These are phyloP conservation scores for Gynostemma pentaphyllum DNA, from an alignment of 306 rosid genomes.

Conservation along the genomic window DNA sequence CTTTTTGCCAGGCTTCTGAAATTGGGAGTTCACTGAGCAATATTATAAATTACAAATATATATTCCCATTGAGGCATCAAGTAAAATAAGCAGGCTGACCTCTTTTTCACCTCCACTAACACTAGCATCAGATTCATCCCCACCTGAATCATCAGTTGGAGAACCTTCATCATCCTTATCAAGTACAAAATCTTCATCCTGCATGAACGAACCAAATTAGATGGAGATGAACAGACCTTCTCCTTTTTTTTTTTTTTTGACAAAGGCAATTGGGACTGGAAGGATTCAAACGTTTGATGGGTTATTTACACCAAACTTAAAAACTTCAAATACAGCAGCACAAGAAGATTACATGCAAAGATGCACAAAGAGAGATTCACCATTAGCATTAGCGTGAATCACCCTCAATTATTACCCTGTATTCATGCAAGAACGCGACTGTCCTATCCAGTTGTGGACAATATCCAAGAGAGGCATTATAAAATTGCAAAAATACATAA, in stretches of 20 bases:
- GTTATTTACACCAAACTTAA: background rate
- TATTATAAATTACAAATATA: constrained; percentile 6
- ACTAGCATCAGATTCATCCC: constrained; percentile 76
- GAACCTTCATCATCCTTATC: constrained; percentile 94
- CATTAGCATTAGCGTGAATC: background rate
- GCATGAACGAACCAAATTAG: constrained; percentile 15
- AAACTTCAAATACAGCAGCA: background rate
- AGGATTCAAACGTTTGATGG: too few relatives aligned
- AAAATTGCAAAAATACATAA: background rate
- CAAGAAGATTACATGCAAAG: background rate
- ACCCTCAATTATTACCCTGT: background rate
- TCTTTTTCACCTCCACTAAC: constrained; percentile 64
- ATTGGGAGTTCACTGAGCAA: constrained; percentile 15
- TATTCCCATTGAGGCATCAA: background rate
- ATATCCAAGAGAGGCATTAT: background rate
- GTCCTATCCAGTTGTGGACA: background rate
- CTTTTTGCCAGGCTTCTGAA: constrained; percentile 84
- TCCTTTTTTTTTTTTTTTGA: too few relatives aligned
- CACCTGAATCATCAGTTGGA: constrained; percentile 97
- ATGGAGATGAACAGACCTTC: constrained; percentile 6
- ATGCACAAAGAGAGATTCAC: background rate
- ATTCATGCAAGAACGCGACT: background rate
- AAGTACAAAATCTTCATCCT: constrained; percentile 82
- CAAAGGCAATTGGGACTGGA: too few relatives aligned
- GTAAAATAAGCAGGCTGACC: constrained; percentile 27